Evolutionary conservation across 106 monocot species (phyloP).

Genomic region (Dendrobium catenatum): DNA sequence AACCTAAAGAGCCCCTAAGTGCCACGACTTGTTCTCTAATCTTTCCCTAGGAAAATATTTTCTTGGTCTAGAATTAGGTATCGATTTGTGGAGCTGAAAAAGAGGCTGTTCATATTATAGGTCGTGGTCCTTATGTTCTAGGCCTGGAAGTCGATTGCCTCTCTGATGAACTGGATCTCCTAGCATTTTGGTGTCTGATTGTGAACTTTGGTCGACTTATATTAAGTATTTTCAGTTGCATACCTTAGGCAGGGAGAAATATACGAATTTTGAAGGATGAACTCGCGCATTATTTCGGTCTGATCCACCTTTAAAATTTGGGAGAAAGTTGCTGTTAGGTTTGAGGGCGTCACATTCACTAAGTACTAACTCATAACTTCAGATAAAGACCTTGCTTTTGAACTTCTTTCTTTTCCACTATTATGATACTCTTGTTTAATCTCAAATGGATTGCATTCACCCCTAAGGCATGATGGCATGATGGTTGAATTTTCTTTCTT

Average conservation of each 20-base stretch:
- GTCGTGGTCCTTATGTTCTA: too few species aligned
- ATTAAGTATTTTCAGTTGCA: not conserved
- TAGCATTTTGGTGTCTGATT: not conserved
- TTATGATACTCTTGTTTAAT: too few species aligned
- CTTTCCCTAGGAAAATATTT: too few species aligned
- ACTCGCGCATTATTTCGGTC: not conserved
- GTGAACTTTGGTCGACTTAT: not conserved
- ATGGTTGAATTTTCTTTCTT: not conserved
- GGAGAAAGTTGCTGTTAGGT: not conserved
- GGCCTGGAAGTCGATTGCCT: not conserved
- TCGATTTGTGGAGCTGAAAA: not conserved
- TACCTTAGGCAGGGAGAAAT: not conserved
- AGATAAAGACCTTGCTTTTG: too few species aligned
- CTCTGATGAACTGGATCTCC: not conserved
- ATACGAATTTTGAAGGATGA: not conserved
- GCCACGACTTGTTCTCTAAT: too few species aligned
- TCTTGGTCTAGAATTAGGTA: not conserved
- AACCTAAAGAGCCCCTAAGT: too few species aligned
- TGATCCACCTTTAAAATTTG: not conserved
- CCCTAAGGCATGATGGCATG: not conserved
- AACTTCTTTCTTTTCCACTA: too few species aligned
- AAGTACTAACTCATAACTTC: too few species aligned
- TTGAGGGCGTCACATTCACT: not conserved
- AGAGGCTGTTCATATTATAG: not conserved
- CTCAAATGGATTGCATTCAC: too few species aligned